Percentiles rank a stretch among this genome's conserved stretches.
phyloP scores from a whole-genome alignment of 1,284 basidiomycete genomes.

The Austroboletus sp. region DNA sequence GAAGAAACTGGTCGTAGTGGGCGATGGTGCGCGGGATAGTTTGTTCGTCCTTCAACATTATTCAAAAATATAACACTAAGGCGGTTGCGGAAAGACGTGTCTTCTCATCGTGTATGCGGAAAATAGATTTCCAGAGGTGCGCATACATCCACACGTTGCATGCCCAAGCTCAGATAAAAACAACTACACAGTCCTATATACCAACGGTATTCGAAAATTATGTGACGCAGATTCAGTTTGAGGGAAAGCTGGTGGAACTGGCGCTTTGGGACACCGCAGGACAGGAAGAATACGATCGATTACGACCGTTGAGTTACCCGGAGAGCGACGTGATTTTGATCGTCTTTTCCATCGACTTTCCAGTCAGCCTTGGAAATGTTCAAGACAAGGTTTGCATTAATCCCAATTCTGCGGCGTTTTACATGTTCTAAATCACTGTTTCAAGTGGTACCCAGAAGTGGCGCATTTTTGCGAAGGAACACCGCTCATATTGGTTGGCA shows the following conservation, averaged over 20 bases:
- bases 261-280: constrained; percentile 98
- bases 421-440: constrained; percentile 14
- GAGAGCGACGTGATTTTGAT: constrained; percentile 96
- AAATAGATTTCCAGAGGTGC: constrained; percentile 94
- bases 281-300: constrained; percentile 94
- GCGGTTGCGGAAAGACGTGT: constrained; percentile 85
- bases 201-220: constrained; percentile 98
- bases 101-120: constrained; percentile 92
- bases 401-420: not conserved
- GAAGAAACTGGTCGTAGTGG: constrained; percentile 86
- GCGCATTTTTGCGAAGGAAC: constrained; percentile 94
- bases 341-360: constrained; percentile 95
- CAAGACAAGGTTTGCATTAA: constrained; percentile 70
- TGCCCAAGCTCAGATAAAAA: constrained; percentile 9
- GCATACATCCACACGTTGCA: constrained; percentile 17
- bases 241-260: constrained; percentile 86
- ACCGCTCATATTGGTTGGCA: constrained; percentile 87
- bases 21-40: constrained; percentile 63
- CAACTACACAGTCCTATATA: constrained; percentile 74
- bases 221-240: constrained; percentile 83
- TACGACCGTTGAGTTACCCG: constrained; percentile 90
- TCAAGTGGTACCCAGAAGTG: constrained; percentile 94
- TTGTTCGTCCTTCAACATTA: constrained; percentile 29
- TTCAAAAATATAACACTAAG: constrained; percentile 36
- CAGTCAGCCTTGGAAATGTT: constrained; percentile 90